Base-by-base conservation (phyloP, 1,139 yeast genomes). In the Magnusiomyces starmeri region DNA sequence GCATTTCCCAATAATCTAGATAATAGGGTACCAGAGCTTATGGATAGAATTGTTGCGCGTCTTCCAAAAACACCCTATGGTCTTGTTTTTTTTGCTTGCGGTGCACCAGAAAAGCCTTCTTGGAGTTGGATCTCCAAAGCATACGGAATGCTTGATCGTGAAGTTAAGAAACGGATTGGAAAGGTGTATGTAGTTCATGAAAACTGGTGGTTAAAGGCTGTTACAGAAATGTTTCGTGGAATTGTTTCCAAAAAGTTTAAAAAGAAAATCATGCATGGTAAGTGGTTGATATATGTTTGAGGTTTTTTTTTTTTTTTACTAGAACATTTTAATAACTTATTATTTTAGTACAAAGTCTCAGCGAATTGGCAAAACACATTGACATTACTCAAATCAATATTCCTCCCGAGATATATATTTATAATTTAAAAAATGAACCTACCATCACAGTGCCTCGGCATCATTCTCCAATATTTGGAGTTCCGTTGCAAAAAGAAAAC, bases 141-240 rank as follows among this genome's bases (percentile, higher is more conserved):
- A 56, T 79, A 87, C 61, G 79, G 85, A 58, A 70, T 77, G 60
- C 76, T 92, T 46, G 81, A 90, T n/a, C 74, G 76, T 20, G 75
- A 76, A 14, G 73, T 76, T 51, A 76, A 78, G 54, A 77, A 78
- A 54, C 73, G 78, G 51, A 69, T 89, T 50, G 72, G 72, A 51
- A 83, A 81, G 60, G 73, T 88, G 2, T 85, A 84, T 59, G 77
- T 90, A 41, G 96, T 92, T 3, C 97, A 92, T 67, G 97, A 90
- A 62, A 84, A 87, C 51, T 89, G 96, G 92, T 79, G 92, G 70
- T 79, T 88, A 18, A 80, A 89, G 60, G 84, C 96, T 0, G 76
- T 89, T 37, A 78, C 87, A 21, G 92, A 87, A 54, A 78, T 88
- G 50, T 70, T 87, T 55, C 74, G 82, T 54, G 85, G 84, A 60